phyloP scores from a whole-genome alignment of 179 eudicot species.

The Vitellaria paradoxa region DNA sequence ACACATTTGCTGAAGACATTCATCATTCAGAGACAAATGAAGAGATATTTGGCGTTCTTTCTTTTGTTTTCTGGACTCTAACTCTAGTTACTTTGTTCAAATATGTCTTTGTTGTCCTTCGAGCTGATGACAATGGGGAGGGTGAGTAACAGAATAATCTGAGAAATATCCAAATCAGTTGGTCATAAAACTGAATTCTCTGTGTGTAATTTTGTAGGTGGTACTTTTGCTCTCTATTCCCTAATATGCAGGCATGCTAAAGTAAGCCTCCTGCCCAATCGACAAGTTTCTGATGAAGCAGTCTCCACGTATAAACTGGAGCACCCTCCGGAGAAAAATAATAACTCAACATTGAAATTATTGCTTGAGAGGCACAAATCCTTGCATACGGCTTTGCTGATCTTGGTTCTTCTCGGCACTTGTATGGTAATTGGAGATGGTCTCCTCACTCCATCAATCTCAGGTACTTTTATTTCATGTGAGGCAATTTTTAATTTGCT shows the following conservation, averaged over 20 bases:
- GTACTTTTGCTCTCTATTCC: conserved; percentile 93
- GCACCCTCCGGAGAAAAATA: conserved; percentile 60
- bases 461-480: conserved; percentile 43
- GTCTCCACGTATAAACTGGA: conserved; percentile 80
- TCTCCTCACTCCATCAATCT: conserved; percentile 83
- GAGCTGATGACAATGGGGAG: conserved; percentile 97
- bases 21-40: conserved; percentile 83
- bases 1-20: conserved; percentile 85
- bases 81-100: conserved; percentile 78
- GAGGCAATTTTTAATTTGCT: neutral
- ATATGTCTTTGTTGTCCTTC: conserved; percentile 80
- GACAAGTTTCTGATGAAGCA: conserved; percentile 78
- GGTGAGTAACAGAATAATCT: conserved; percentile 38
- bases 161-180: neutral
- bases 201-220: conserved; percentile 50
- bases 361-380: conserved; percentile 67
- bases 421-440: conserved; percentile 96
- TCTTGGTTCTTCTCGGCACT: conserved; percentile 85
- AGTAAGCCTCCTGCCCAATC: conserved; percentile 84
- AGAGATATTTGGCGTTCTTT: conserved; percentile 84
- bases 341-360: conserved; percentile 49
- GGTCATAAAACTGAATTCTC: neutral
- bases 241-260: conserved; percentile 90
- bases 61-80: conserved; percentile 87
- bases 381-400: conserved; percentile 72